Base-by-base conservation (phyloP, 768 basidiomycete species). In the Ramaria rubella region DNA sequence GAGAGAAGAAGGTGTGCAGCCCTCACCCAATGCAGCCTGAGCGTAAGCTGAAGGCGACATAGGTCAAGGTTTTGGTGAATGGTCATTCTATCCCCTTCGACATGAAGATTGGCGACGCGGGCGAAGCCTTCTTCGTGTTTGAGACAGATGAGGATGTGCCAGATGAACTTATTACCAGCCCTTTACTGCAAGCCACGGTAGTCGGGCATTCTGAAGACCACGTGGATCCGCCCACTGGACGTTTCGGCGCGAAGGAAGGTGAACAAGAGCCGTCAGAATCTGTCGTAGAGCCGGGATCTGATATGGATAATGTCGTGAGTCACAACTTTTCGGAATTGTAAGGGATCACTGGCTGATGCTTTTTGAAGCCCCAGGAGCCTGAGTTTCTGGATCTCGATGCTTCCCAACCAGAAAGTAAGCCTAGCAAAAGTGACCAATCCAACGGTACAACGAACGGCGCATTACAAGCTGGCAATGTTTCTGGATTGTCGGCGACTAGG, bases 81-180 rank as follows among this genome's bases (percentile, higher is more conserved):
- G 90, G 88, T 38, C 76, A 83, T 62, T 78, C 80, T 43, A 87
- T 94, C 55, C 95, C 95, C 0, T 98, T 90, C 70, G 80, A 79
- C 69, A 99, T 99, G 96, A 98, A 99, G 77, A 93, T 98, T 59
- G 94, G 94, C 38, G 96, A 98, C 58, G 93, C 96, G 1, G 96
- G 96, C 4, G 96, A 99, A 72, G 96, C 94, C 0, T 99, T 98
- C 77, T 98, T 98, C 65, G 88, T 99, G 38, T 92, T 98, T 62
- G 95, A 99, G 71, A 97, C 95, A 0, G 90, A 94, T 38, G 90
- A 86, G 36, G 93, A 97, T 58, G 85, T 98, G 29, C 95, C 96
- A 3, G 87, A 82, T 46, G 90, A 94, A 67, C 82, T 99, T 59
- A 87, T 94, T 60, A 99, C 96, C 0, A 92, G 89, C 71, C 96